These are phyloP conservation scores for Umbelopsis vinacea DNA, from an alignment of 192 early-diverging fungal genomes.

Conservation along the genomic window DNA sequence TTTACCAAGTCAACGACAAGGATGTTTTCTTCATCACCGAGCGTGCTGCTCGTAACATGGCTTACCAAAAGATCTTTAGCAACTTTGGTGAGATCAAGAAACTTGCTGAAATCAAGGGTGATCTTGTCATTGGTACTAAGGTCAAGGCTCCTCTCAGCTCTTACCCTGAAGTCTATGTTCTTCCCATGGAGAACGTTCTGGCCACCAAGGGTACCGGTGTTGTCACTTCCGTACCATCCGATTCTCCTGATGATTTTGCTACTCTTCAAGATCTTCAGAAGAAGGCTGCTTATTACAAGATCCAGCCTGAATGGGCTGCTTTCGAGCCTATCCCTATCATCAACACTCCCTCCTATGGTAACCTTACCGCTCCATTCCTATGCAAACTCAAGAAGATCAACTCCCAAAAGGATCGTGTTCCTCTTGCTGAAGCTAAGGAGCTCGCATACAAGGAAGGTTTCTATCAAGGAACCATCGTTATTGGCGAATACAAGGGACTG, in stretches of 20 bases:
- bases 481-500: conserved; percentile 83
- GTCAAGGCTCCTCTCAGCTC: conserved; percentile 85
- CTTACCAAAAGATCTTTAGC: conserved; percentile 85
- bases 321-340: conserved; percentile 90
- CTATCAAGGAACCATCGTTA: conserved; percentile 86
- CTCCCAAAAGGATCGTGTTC: conserved; percentile 93
- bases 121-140: conserved; percentile 84
- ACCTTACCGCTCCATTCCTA: conserved; percentile 81
- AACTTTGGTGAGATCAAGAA: conserved; percentile 68
- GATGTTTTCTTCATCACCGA: conserved; percentile 92
- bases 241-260: conserved; percentile 97
- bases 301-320: conserved; percentile 85
- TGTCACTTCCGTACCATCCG: conserved; percentile 98
- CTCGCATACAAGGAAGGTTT: conserved; percentile 97
- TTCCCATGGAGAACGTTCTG: conserved; percentile 97
- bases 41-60: conserved; percentile 97
- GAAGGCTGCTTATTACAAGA: conserved; percentile 92
- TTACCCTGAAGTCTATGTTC: conserved; percentile 83
- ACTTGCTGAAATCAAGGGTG: conserved; percentile 79
- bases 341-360: conserved; percentile 81
- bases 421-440: conserved; percentile 94
- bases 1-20: conserved; percentile 76
- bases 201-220: conserved; percentile 98
- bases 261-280: conserved; percentile 92
- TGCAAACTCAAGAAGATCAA: conserved; percentile 94